Base-by-base conservation (phyloP, 2,329 filamentous ascomycete genomes). In the Podosphaera aphanis region DNA sequence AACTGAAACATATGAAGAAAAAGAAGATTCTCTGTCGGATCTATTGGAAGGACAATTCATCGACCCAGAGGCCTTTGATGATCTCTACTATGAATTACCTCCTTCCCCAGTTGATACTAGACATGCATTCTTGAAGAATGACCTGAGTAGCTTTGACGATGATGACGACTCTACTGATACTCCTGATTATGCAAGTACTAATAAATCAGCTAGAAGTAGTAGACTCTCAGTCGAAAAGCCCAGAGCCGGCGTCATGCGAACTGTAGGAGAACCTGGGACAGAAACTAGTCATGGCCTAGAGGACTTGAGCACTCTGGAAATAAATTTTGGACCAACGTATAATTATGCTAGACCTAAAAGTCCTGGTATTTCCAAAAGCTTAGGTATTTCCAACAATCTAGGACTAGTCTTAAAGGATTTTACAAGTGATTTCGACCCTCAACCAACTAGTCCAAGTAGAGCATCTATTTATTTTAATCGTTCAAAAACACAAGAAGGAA, bases 321-420 rank as follows among this genome's bases (percentile, higher is more conserved):
- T 93, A 50, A 78, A 94, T 59, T 94, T 94, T 62, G 88, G 88
- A 0, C 83, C 79, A 5, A 93, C 86, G 0, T 64, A 83, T 53
- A 78, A 80, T 49, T 52, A 54, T 39, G 49, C 54, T 40, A 49
- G 50, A 48, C 46, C 48, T 40, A 52, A 49, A 19, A 56, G 52
- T 49, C 54, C 56, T 61, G 86, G 86, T 0, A 83, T 77, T 4
- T 90, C 83, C 2, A 50, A 52, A 41, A 45, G 44, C 25, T 53
- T 51, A 46, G 47, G 45, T 29, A 45, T 50, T 47, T n/a, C 45
- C 25, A 40, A 48, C 10, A 56, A 47, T 45, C 48, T 53, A 61
- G 86, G 85, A 0, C 83, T 78, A 7, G 90, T 83, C 0, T 49
- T 50, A 18, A 52, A 49, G 16, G 47, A 47, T 31, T 45, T 47